Percentiles rank a stretch among this genome's conserved stretches.
Conservation (phyloP, 2,329 filamentous ascomycete species). For the Talaromyces rugulosus region DNA sequence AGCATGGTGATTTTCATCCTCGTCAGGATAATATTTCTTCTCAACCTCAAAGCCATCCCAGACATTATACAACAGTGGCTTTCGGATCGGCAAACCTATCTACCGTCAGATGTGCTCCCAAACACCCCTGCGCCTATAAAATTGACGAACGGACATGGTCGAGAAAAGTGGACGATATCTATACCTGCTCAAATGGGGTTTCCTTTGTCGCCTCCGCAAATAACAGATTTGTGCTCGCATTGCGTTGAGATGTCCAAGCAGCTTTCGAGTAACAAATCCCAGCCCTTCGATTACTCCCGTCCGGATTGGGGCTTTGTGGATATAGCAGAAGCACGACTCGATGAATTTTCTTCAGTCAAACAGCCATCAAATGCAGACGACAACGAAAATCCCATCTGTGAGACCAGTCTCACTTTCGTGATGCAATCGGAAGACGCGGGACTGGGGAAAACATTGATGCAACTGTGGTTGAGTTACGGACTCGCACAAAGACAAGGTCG, state of each 20-base stretch:
- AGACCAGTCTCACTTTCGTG: conserved; percentile 70
- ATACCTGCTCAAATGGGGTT: conserved; percentile 66
- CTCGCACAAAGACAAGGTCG: conserved; percentile 69
- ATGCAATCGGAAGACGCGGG: conserved; percentile 72
- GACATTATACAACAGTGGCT: conserved; percentile 1
- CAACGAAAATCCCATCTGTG: conserved; percentile 49
- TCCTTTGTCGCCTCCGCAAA: conserved; percentile 62
- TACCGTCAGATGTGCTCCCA: conserved; percentile 57
- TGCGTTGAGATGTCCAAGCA: conserved; percentile 61
- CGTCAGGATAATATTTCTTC: conserved; percentile 24
- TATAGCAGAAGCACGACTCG: conserved; percentile 66
- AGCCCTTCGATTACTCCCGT: conserved; percentile 52
- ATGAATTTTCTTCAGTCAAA: conserved; percentile 53
- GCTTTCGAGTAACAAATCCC: conserved; percentile 50
- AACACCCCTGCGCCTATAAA: conserved; percentile 66
- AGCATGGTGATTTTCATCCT: conserved; percentile 48
- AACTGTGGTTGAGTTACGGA: conserved; percentile 79
- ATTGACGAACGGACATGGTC: conserved; percentile 41
- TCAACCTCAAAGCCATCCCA: not conserved
- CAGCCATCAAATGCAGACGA: not conserved
- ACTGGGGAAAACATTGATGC: conserved; percentile 70
- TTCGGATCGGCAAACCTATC: conserved; percentile 35
- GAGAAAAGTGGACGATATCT: conserved; percentile 73
- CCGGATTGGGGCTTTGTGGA: conserved; percentile 69
- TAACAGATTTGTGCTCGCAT: conserved; percentile 64